Conservation (phyloP, 371 early-diverging fungal species). For the Syncephalastrum racemosum region DNA sequence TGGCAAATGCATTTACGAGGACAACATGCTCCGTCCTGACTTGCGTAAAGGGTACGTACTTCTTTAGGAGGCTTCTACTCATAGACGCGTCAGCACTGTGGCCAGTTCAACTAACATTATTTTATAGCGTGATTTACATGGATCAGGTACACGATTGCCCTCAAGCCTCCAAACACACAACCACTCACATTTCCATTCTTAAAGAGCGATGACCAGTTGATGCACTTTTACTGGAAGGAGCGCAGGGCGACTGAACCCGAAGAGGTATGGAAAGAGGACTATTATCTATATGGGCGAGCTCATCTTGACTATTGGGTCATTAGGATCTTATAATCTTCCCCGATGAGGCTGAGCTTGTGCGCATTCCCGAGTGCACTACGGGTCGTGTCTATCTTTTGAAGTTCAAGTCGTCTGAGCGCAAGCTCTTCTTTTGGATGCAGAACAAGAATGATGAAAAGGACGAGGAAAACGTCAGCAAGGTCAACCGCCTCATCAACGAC, state of each 20-base stretch:
- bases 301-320: background rate
- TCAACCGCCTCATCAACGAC: constrained; percentile 64
- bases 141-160: constrained; percentile 36
- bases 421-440: constrained; percentile 85
- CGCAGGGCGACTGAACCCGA: constrained; percentile 46
- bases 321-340: constrained; percentile 77
- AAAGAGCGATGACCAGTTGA: constrained; percentile 63
- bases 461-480: constrained; percentile 47
- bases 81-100: constrained; percentile 13
- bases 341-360: constrained; percentile 71
- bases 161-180: background rate
- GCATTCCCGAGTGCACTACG: constrained; percentile 65
- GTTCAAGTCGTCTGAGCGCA: constrained; percentile 73
- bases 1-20: constrained; percentile 73
- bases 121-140: constrained; percentile 50
- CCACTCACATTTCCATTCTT: background rate
- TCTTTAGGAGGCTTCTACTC: background rate
- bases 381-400: constrained; percentile 76
- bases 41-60: constrained; percentile 63
- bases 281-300: background rate
- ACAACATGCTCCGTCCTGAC: constrained; percentile 67
- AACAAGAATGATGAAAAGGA: constrained; percentile 60
- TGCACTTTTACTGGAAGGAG: constrained; percentile 82
- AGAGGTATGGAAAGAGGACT: constrained; percentile 44
- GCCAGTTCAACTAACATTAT: constrained; percentile 2